Evolutionary conservation across 768 basidiomycete genomes (phyloP), one percentile per base, ranked within the genome.

Genomic region (Lactifluus hygrophoroides): DNA sequence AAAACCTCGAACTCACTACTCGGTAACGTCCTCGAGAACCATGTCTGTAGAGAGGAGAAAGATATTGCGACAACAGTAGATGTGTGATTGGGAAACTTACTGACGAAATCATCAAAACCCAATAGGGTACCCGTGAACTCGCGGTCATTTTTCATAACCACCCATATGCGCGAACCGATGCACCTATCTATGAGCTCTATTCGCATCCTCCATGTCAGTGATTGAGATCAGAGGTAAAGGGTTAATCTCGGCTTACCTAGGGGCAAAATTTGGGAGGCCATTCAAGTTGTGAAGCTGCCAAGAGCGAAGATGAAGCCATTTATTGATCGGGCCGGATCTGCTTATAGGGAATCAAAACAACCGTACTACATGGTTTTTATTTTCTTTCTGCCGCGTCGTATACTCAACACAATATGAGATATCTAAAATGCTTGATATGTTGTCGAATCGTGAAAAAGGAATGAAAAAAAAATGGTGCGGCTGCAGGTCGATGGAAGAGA

Each of bases 91-190:
- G n/a, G 27, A 3, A 17, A 94, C 95, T 81, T 71, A 97, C 95
- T 99, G 72, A 99, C 95, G 72, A 95, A 99, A 73, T 99, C 95
- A 70, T 99, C 95, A 66, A 99, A 99, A 2, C 95, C 95, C 34
- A 95, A 79, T 42, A 99, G 77, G 3, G 85, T 96, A 11, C 95
- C 95, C 23, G 89, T 90, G 74, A 97, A 99, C 75, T 99, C 95
- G 46, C 93, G 86, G 61, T 99, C 94, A 66, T 80, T 86, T 76
- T 97, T 98, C 92, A 96, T 97, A 70, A 98, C 84, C 66, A 98
- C 95, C 91, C 93, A 96, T 69, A 98, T 94, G 49, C 84, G 83
- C 34, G 93, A 95, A 56, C 95, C 95, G 70, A 97, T 98, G 69
- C 95, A 97, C 70, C 90, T 82, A 72, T 99, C 95, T 67, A 99